phyloP scores from a whole-genome alignment of 2,329 filamentous ascomycete genomes.

The Exophiala aquamarina region DNA sequence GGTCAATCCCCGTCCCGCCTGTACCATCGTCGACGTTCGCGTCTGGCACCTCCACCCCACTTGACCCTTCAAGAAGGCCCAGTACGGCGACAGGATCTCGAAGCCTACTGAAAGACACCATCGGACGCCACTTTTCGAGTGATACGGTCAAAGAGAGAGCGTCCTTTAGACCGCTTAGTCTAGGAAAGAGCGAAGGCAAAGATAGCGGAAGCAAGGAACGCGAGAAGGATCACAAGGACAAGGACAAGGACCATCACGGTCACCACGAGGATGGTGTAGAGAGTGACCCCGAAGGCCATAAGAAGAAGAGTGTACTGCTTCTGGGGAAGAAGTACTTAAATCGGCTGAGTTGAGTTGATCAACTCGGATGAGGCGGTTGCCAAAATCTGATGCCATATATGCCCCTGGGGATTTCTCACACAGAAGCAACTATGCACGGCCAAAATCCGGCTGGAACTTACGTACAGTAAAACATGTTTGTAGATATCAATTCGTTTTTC shows the following conservation, averaged over 20 bases:
- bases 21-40: constrained; percentile 2
- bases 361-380: too few species aligned
- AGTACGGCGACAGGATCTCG: constrained; percentile 9
- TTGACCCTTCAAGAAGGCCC: constrained; percentile 8
- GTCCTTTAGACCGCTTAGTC: constrained; percentile 18
- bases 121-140: constrained; percentile 24
- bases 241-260: constrained; percentile 4
- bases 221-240: constrained; percentile 18
- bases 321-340: constrained; percentile 44
- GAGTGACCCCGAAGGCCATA: constrained; percentile 22
- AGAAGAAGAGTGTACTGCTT: constrained; percentile 41
- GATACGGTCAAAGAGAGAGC: constrained; percentile 23
- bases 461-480: too few species aligned
- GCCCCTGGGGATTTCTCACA: too few species aligned
- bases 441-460: too few species aligned
- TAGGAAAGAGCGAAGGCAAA: constrained; percentile 10
- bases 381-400: too few species aligned
- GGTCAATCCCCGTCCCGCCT: not conserved
- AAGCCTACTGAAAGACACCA: constrained; percentile 25
- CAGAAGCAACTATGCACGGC: too few species aligned
- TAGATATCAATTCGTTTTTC: too few species aligned
- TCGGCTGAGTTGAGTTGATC: constrained; percentile 31
- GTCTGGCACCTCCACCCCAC: not conserved
- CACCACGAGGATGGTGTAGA: constrained; percentile 5
- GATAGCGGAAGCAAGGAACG: constrained; percentile 16